phyloP scores from a whole-genome alignment of 257 asterid species.

The Mitragyna speciosa region DNA sequence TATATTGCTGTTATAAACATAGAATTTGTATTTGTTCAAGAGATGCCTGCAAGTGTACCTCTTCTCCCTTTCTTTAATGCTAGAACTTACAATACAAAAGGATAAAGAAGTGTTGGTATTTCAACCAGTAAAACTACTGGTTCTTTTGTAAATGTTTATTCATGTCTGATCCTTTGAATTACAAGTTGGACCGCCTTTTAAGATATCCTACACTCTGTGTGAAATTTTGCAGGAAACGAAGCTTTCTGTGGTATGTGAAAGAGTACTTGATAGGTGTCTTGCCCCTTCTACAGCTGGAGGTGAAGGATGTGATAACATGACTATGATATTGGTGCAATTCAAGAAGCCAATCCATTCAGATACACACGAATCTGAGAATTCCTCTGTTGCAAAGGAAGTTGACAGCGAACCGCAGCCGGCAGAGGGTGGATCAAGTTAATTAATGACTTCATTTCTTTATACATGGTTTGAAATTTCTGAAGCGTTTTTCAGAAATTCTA shows the following conservation, averaged over 20 bases:
- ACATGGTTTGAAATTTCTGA: background rate
- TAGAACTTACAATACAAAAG: background rate
- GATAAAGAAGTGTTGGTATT: background rate
- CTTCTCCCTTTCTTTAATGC: background rate
- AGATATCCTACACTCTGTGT: background rate
- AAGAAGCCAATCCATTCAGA: conserved; percentile 42
- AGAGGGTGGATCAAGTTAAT: conserved; percentile 11
- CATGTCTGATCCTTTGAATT: background rate
- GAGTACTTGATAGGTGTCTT: conserved; percentile 71
- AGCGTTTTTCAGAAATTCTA: background rate
- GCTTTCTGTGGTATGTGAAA: conserved; percentile 76
- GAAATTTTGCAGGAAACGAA: conserved; percentile 57
- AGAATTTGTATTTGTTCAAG: background rate
- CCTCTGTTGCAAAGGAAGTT: conserved; percentile 31
- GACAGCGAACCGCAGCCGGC: conserved; percentile 19
- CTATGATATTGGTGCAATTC: conserved; percentile 85
- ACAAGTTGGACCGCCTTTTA: background rate
- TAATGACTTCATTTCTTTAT: background rate
- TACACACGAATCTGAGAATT: conserved; percentile 28
- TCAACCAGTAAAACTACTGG: background rate
- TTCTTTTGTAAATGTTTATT: background rate
- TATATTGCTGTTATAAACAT: background rate
- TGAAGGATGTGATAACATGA: conserved; percentile 96
- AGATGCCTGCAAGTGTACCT: background rate
- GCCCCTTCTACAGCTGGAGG: conserved; percentile 91